A percentile compares a stretch with the other conserved stretches of the same genome.
Evolutionary conservation across 1,284 basidiomycete species (phyloP).

Genomic region (Apiotrichum akiyoshidainum): DNA sequence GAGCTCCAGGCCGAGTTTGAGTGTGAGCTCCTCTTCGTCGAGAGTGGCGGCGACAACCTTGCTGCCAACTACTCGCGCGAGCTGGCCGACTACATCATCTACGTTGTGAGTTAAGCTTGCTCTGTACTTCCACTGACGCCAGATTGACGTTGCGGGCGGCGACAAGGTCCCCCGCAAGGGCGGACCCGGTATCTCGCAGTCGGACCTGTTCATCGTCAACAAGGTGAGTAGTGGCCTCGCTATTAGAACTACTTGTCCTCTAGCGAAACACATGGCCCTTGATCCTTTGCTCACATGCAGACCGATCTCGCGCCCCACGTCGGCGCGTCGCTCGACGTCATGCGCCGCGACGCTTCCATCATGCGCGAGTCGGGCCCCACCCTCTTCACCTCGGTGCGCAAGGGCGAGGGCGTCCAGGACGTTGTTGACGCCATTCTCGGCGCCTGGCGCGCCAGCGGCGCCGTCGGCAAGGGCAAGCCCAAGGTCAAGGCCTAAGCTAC

Average conservation of each 20-base stretch:
- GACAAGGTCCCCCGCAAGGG: conserved; percentile 99
- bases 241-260: no score
- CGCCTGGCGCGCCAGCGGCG: conserved; percentile 69
- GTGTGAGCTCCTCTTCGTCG: conserved; percentile 84
- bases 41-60: conserved; percentile 93
- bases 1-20: conserved; percentile 86
- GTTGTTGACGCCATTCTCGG: conserved; percentile 77
- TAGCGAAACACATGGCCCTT: no score
- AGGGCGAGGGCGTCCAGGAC: conserved; percentile 75
- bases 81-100: conserved; percentile 95
- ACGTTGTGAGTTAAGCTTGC: conserved; percentile 63
- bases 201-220: conserved; percentile 91
- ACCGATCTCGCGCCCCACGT: conserved; percentile 90
- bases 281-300: conserved; percentile 54
- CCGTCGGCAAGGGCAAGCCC: conserved; percentile 32
- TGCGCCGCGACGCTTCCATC: conserved; percentile 85
- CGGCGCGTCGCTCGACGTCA: conserved; percentile 87
- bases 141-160: conserved; percentile 70
- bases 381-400: conserved; percentile 81
- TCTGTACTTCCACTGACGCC: conserved; percentile 3
- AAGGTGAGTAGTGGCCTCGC: conserved; percentile 59
- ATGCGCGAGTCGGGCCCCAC: conserved; percentile 96
- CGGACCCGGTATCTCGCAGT: conserved; percentile 87
- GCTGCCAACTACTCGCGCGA: conserved; percentile 96
- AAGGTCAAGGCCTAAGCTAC: conserved; percentile 15